Evolutionary conservation across 1,284 basidiomycete genomes (phyloP).

Genomic region (Grifola frondosa): DNA sequence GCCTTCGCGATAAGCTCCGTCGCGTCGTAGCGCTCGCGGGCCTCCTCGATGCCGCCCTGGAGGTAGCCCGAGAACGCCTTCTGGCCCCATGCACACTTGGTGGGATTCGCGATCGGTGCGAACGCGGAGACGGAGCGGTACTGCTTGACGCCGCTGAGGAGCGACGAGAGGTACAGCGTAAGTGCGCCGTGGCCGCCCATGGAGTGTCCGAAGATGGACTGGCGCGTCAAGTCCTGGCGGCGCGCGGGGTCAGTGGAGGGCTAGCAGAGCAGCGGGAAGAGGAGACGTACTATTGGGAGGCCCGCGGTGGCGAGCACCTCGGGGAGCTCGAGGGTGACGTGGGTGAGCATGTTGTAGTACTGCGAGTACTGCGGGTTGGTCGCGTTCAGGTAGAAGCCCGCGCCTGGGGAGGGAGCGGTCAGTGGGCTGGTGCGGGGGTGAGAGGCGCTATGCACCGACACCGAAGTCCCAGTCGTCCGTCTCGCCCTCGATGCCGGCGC

Average conservation of each 20-base stretch:
- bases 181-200: slow-evolving; percentile 97
- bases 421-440: not conserved
- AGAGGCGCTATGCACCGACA: slow-evolving; percentile 45
- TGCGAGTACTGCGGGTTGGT: slow-evolving; percentile 77
- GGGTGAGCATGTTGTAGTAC: slow-evolving; percentile 90
- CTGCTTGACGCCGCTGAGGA: slow-evolving; percentile 43
- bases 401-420: slow-evolving; percentile 46
- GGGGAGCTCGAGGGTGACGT: slow-evolving; percentile 83
- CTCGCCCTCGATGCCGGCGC: slow-evolving; percentile 88
- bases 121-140: slow-evolving; percentile 95
- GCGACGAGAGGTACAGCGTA: slow-evolving; percentile 81
- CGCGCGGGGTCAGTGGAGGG: slow-evolving; percentile 18
- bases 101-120: slow-evolving; percentile 89
- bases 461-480: slow-evolving; percentile 91
- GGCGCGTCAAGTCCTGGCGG: slow-evolving; percentile 62
- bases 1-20: slow-evolving; percentile 75
- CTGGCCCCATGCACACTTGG: slow-evolving; percentile 86
- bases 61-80: slow-evolving; percentile 95
- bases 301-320: slow-evolving; percentile 67
- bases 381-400: slow-evolving; percentile 93
- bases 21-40: slow-evolving; percentile 77
- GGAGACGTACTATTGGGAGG: slow-evolving; percentile 58
- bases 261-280: slow-evolving; percentile 25
- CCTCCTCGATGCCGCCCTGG: slow-evolving; percentile 75
- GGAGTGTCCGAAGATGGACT: slow-evolving; percentile 85